Base-by-base conservation (phyloP, 2,329 filamentous ascomycete genomes). In the Sarocladium strictum region DNA sequence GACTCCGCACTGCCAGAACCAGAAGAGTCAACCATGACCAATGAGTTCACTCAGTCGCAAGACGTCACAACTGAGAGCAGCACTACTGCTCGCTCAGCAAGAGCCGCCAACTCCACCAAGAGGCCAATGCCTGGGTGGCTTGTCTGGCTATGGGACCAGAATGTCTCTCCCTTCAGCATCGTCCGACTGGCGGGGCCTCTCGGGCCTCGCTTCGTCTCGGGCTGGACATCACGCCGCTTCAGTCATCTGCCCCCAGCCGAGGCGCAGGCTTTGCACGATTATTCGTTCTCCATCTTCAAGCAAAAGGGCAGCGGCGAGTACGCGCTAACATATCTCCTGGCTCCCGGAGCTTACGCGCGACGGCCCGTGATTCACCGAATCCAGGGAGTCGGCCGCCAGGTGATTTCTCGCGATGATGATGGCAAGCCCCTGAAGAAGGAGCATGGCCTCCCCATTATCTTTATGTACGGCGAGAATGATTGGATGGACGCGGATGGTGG, bases 401-500 rank as follows among this genome's bases (percentile, higher is more conserved):
- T 70, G 6, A 67, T 81, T 56, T 62, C 63, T 50, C 63, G 19
- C 2, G 55, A 65, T 5, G 60, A 65, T 7, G 62, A 62, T 23
- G 59, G 56, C 7, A 57, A 60, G 10, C 55, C 61, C 15, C 55
- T 63, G 38, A 40, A 40, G 29, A 70, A 67, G 55, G 80, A 84
- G 62, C 87, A 79, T 0, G 91, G 92, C 1, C 77, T 91, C 51
- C 93, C 94, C 0, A 76, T 97, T 29, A 81, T 97, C 9, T 82
- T 99, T 67, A 92, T 97, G 88, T 99, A 99, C 66, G 94, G 94
- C 59, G 92, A 97, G 63, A 86, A 94, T 65, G 94, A 99, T 75
- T 99, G 94, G 94, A 99, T 99, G 94, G 94, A 99, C 61, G 85
- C 94, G 9, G 84, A 84, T 0, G 94, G 92, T 26, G 94, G 94